phyloP scores from a whole-genome alignment of 257 asterid genomes.

The Schizonepeta tenuifolia region DNA sequence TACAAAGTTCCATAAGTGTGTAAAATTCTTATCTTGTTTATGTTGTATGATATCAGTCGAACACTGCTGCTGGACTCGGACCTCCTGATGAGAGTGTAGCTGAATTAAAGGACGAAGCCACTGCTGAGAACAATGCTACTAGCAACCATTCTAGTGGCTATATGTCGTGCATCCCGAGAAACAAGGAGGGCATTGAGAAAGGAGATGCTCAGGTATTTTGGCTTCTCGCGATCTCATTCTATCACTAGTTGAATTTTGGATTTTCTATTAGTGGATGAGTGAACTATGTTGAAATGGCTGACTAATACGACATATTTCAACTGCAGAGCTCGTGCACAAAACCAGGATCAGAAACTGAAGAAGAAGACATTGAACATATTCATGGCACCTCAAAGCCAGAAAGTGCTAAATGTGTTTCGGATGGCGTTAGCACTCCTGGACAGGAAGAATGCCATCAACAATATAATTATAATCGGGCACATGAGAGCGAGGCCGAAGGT shows the following conservation, averaged over 20 bases:
- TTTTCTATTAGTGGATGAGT: conserved; percentile 3
- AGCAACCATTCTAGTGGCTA: conserved; percentile 79
- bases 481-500: conserved; percentile 48
- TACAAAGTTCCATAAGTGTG: conserved; percentile 3
- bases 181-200: conserved; percentile 66
- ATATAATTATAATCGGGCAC: conserved; percentile 32
- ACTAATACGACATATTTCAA: conserved; percentile 11
- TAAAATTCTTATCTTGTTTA: conserved; percentile 21
- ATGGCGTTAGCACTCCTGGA: conserved; percentile 31
- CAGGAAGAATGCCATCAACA: conserved; percentile 40
- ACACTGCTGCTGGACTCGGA: conserved; percentile 54
- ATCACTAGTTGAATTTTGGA: background rate
- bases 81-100: conserved; percentile 77
- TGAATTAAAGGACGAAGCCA: conserved; percentile 69
- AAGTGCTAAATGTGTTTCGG: conserved; percentile 39
- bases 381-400: conserved; percentile 41
- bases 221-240: background rate
- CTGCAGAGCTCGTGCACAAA: conserved; percentile 88
- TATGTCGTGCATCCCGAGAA: conserved; percentile 56
- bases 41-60: conserved; percentile 48
- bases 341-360: conserved; percentile 62
- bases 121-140: conserved; percentile 74
- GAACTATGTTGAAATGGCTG: background rate
- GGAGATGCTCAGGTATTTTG: conserved; percentile 87
- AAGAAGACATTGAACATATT: conserved; percentile 42